Base-by-base conservation (phyloP, 2,329 filamentous ascomycete species). In the Fusarium sp. region DNA sequence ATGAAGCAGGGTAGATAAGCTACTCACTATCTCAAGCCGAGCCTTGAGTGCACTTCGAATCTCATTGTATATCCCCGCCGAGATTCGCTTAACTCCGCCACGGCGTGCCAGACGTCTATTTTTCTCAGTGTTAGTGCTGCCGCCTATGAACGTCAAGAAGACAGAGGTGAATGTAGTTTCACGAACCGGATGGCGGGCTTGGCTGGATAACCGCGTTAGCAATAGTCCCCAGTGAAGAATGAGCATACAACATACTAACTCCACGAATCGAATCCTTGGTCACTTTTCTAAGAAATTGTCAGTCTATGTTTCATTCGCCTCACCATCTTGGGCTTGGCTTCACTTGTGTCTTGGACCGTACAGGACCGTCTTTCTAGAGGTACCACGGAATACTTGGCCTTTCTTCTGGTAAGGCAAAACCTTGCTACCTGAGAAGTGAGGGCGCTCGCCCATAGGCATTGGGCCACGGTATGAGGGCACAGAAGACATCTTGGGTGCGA, bases 51-150 rank as follows among this genome's bases (percentile, higher is more conserved):
- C 87, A 0, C 6, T 20, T 0, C 92, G 82, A 0, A 84, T 77
- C 0, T 92, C 89, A 0, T 89, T 83, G 72, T 94, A 94, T 5
- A 94, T 90, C 0, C 44, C 68, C 0, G 76, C 85, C 0, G 89
- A 90, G 11, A 94, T 93, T 0, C 92, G 84, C 76, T 94, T 94
- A 1, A 95, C 90, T 0, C 92, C 92, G 3, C 92, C 92, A 9
- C 92, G 88, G 8, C 92, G 87, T 2, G 92, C 92, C 1, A 95
- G 79, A 39, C 92, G 89, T 69, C 91, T 90, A 60, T 21, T 13
- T 16, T 20, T 26, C n/a, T 23, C 24, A 29, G 4, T 6, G 39
- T 73, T 28, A 74, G 68, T 38, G 39, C 55, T 15, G 24, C 18
- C 23, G 18, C 41, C 15, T 9, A 13, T 10, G 5, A 13, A n/a